phyloP scores from a whole-genome alignment of 2,329 filamentous ascomycete species.

The Ploettnerulaceae sp. region DNA sequence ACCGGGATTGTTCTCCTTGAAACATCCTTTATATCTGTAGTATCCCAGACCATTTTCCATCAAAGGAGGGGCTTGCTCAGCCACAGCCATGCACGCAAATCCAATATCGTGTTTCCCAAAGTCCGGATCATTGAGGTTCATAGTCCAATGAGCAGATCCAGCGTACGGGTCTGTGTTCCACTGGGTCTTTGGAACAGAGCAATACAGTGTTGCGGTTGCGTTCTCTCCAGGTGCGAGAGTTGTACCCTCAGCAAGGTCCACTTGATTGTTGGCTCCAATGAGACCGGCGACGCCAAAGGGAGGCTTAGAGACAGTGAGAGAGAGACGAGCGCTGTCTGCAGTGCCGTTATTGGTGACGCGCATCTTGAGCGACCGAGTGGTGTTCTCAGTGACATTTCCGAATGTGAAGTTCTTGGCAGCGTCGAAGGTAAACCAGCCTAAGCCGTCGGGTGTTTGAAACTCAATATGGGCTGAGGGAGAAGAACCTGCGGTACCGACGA shows the following conservation, averaged over 20 bases:
- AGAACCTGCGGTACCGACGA: conserved; percentile 46
- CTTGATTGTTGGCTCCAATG: conserved; percentile 48
- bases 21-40: conserved; percentile 53
- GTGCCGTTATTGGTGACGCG: conserved; percentile 53
- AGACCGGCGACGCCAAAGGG: conserved; percentile 52
- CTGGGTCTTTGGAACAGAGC: conserved; percentile 51
- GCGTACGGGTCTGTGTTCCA: conserved; percentile 50
- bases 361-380: conserved; percentile 43
- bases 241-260: conserved; percentile 55
- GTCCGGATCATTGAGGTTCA: conserved; percentile 51
- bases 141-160: conserved; percentile 47
- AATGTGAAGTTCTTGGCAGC: conserved; percentile 45
- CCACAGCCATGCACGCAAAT: conserved; percentile 47
- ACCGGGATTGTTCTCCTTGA: conserved; percentile 50
- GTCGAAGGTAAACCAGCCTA: conserved; percentile 46
- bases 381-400: conserved; percentile 51
- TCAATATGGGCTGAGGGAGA: conserved; percentile 47
- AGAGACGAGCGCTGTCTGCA: conserved; percentile 45
- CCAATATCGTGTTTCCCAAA: conserved; percentile 49
- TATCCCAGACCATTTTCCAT: conserved; percentile 40
- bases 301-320: conserved; percentile 56
- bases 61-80: conserved; percentile 49
- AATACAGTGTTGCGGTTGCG: conserved; percentile 48
- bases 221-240: conserved; percentile 45
- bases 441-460: conserved; percentile 49